These are phyloP conservation scores for Neopestalotiopsis sp. DNA, from an alignment of 2,329 filamentous ascomycete genomes.

Conservation along the genomic window DNA sequence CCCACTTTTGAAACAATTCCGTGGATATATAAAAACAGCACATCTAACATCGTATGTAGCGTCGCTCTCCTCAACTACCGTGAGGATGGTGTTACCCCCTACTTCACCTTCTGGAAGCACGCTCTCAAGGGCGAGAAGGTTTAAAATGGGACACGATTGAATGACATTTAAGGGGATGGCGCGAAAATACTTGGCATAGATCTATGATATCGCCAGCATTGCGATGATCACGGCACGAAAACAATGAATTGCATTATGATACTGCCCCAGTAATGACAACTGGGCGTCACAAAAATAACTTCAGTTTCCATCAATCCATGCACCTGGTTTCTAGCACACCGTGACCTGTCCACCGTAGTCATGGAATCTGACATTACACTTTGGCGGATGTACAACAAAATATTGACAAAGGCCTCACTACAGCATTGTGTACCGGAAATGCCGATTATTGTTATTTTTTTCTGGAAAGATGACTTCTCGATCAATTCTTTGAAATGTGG, in stretches of 20 bases:
- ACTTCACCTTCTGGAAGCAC: slow-evolving; percentile 92
- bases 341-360: background rate
- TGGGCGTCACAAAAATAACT: background rate
- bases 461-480: too few relatives aligned
- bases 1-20: background rate
- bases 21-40: background rate
- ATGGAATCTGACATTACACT: too few relatives aligned
- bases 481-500: too few relatives aligned
- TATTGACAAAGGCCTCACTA: too few relatives aligned
- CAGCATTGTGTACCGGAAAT: too few relatives aligned
- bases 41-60: slow-evolving; percentile 50
- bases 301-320: background rate
- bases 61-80: slow-evolving; percentile 96
- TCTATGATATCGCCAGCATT: slow-evolving; percentile 16
- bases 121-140: slow-evolving; percentile 91
- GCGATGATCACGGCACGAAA: slow-evolving; percentile 9
- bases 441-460: too few relatives aligned
- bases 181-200: slow-evolving; percentile 20
- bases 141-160: slow-evolving; percentile 52
- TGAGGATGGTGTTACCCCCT: slow-evolving; percentile 92
- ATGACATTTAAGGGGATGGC: slow-evolving; percentile 4
- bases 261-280: background rate
- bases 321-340: background rate
- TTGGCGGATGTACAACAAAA: too few relatives aligned
- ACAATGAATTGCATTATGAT: background rate